These are phyloP conservation scores for Trichomonas gallinae DNA, from an alignment of 208 protist genomes.

Conservation along the genomic window DNA sequence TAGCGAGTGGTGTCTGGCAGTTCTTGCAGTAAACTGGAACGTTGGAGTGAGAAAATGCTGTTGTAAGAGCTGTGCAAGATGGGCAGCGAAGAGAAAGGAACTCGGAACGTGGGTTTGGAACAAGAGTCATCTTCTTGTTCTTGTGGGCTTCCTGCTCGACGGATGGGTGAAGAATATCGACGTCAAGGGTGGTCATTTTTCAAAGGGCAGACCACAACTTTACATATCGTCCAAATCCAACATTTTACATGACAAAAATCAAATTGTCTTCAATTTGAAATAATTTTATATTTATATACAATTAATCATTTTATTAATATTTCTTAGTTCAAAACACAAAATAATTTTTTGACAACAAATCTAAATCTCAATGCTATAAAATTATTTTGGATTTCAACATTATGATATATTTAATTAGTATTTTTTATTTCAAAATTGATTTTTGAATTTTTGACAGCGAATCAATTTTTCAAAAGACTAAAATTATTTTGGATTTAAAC, in stretches of 20 bases:
- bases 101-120: conserved; percentile 4
- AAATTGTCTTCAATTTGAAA: too few relatives aligned
- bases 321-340: too few relatives aligned
- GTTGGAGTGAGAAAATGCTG: background rate
- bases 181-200: background rate
- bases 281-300: too few relatives aligned
- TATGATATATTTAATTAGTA: too few relatives aligned
- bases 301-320: too few relatives aligned
- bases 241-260: background rate
- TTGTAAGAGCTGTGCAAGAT: background rate
- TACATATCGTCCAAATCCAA: background rate
- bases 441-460: too few relatives aligned
- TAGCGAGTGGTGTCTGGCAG: background rate
- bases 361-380: too few relatives aligned
- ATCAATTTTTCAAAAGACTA: too few relatives aligned
- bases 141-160: background rate
- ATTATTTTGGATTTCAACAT: too few relatives aligned
- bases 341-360: too few relatives aligned
- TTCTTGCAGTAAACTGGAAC: background rate
- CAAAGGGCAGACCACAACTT: background rate
- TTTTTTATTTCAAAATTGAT: too few relatives aligned
- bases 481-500: too few relatives aligned
- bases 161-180: background rate
- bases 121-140: background rate
- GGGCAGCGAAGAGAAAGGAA: conserved; percentile 8